Conservation (phyloP, 2,329 filamentous ascomycete species). For the Verticillium isaacii region DNA sequence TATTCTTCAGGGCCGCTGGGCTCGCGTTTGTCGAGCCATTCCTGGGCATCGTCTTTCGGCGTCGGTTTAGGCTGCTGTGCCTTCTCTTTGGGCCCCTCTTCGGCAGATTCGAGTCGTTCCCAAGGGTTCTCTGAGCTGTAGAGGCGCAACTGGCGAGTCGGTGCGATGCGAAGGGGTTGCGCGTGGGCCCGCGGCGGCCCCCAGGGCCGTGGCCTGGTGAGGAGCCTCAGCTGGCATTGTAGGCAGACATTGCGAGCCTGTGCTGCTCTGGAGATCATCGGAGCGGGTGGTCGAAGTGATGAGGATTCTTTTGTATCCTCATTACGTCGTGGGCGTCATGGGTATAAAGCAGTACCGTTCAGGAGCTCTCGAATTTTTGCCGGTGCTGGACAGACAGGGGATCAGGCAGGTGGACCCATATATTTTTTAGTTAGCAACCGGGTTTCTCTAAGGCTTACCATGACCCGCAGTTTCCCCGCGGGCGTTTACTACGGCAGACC, state of each 20-base stretch:
- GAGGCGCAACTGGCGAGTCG: slow-evolving; percentile 1
- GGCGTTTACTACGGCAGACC: too few relatives aligned
- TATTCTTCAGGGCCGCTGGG: not conserved
- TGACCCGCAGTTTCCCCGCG: too few relatives aligned
- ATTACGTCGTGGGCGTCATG: not conserved
- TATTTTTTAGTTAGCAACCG: too few relatives aligned
- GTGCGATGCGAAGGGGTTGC: not conserved
- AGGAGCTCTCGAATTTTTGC: not conserved
- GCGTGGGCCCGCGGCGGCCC: slow-evolving; percentile 3
- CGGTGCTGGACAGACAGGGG: not conserved
- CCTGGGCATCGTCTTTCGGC: not conserved
- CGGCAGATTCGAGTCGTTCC: slow-evolving; percentile 4
- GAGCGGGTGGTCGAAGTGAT: not conserved
- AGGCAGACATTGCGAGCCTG: slow-evolving; percentile 27
- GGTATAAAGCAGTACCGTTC: not conserved
- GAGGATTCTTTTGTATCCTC: not conserved
- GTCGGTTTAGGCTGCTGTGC: not conserved
- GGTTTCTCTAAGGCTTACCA: too few relatives aligned
- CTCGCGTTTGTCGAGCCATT: not conserved
- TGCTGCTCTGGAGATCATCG: slow-evolving; percentile 30
- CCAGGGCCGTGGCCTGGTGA: slow-evolving; percentile 5
- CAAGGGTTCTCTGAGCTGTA: slow-evolving; percentile 8
- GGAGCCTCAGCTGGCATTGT: slow-evolving; percentile 25
- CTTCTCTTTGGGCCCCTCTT: not conserved
- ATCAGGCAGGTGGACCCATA: not conserved